Evolutionary conservation across 2,329 filamentous ascomycete genomes (phyloP).

Genomic region (Coniochaeta sp.): DNA sequence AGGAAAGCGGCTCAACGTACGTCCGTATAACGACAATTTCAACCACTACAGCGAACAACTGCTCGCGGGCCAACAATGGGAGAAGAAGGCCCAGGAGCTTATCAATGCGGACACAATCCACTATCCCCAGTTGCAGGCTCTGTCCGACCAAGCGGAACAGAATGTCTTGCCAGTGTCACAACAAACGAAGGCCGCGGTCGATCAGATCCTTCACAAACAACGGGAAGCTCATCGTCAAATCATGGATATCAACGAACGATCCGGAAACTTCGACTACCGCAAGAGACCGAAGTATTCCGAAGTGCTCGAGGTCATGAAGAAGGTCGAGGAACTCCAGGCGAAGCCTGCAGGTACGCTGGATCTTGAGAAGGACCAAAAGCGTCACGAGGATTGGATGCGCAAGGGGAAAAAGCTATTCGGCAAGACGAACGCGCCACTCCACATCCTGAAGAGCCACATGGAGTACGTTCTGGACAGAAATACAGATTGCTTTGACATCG

Average conservation of each 20-base stretch:
- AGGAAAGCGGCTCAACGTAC: conserved; percentile 69
- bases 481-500: conserved; percentile 81
- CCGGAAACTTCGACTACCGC: conserved; percentile 64
- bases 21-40: conserved; percentile 73
- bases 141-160: conserved; percentile 71
- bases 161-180: conserved; percentile 71
- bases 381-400: conserved; percentile 98
- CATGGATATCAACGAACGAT: conserved; percentile 70
- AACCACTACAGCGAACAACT: conserved; percentile 69
- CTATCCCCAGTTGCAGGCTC: conserved; percentile 87
- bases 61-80: conserved; percentile 76
- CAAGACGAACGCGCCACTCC: conserved; percentile 92
- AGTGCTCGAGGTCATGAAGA: conserved; percentile 83
- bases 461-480: conserved; percentile 89
- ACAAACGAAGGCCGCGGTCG: conserved; percentile 74
- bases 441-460: conserved; percentile 93
- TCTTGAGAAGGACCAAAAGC: conserved; percentile 86
- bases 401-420: conserved; percentile 96
- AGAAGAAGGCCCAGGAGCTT: conserved; percentile 84
- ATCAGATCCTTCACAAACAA: conserved; percentile 91
- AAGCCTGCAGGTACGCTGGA: conserved; percentile 89
- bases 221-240: conserved; percentile 90
- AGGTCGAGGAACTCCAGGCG: conserved; percentile 80
- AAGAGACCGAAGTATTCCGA: conserved; percentile 83
- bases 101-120: conserved; percentile 89